Conservation (phyloP, 495 filamentous ascomycete species). For the Xylaria nigripes region DNA sequence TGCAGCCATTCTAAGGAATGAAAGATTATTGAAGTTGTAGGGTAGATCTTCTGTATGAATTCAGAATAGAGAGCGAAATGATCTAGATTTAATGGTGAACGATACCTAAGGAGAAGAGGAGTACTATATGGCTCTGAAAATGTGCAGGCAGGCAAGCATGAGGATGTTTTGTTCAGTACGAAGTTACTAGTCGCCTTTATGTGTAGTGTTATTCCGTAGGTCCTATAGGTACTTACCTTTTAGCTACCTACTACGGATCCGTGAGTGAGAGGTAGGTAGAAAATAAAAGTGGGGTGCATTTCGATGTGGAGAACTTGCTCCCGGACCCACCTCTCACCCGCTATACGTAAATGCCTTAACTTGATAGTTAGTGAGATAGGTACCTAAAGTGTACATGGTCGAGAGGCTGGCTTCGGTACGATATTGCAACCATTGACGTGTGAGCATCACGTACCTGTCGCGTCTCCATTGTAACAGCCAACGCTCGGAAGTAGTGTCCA, state of each 20-base stretch:
- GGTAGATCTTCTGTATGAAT: too few species aligned
- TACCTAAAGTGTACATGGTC: background rate
- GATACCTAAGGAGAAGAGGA: background rate
- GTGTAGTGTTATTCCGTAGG: too few species aligned
- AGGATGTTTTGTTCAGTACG: background rate
- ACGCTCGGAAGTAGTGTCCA: too few species aligned
- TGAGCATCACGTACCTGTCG: too few species aligned
- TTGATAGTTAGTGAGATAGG: background rate
- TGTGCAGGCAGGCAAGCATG: background rate
- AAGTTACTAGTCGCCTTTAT: background rate
- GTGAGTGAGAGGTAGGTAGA: background rate
- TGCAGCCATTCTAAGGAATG: constrained; percentile 64
- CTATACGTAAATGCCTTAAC: too few species aligned
- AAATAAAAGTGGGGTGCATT: background rate
- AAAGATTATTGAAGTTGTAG: background rate
- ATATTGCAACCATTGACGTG: too few species aligned
- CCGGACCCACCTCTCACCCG: background rate
- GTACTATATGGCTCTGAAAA: background rate
- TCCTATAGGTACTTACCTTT: too few species aligned
- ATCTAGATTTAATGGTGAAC: background rate
- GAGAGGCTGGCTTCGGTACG: too few species aligned
- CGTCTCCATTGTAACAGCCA: too few species aligned
- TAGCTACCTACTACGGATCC: too few species aligned
- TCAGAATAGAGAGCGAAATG: background rate
- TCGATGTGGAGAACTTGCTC: background rate